Evolutionary conservation across 2,329 filamentous ascomycete genomes (phyloP), one percentile per base, ranked within the genome.

Genomic region (Botryosphaeria dothidea): DNA sequence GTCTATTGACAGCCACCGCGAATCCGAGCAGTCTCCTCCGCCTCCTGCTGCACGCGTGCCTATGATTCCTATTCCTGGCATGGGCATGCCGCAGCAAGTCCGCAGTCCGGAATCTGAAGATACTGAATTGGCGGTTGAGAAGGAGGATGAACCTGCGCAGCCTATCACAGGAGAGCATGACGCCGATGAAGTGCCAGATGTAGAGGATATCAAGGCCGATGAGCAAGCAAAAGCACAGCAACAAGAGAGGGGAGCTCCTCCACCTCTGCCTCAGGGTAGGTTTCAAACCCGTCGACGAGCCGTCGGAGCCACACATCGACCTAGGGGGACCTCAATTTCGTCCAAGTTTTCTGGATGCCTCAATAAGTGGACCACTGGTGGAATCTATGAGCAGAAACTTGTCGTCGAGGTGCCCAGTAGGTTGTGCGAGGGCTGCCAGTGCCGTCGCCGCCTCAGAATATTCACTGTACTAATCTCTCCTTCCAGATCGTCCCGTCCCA

Each of bases 1-100:
- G 69, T 70, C 74, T 31, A 72, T 69, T 3, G 79, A 77, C 79
- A 23, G 70, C 66, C 31, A 67, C 68, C 27, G 70, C 68, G 57
- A 56, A 45, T 31, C 31, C 4, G 63, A 65, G 43, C 56, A 66
- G 5, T 56, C 64, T 6, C 56, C 46, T 29, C 57, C 46, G 48
- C 48, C 49, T 21, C 74, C 73, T 17, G 72, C 73, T 54, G 78
- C 79, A 66, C 77, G 80, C 81, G 85, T 75, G 13, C 83, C 85
- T 25, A 83, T 88, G 74, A 83, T 88, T 73, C 83, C 84, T 4
- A 78, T 96, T 66, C 91, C 92, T 15, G 92, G 92, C 9, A 87
- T 96, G 85, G 84, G 86, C 67, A 84, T 75, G 65, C 77, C 74
- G 66, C n/a, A n/a, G n/a, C 74, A 46, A 43, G 77, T 79, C 23